Percentiles rank a stretch among this genome's conserved stretches.
These are phyloP conservation scores for Sporothrix brasiliensis DNA, from an alignment of 2,329 filamentous ascomycete genomes.

Conservation along the genomic window DNA sequence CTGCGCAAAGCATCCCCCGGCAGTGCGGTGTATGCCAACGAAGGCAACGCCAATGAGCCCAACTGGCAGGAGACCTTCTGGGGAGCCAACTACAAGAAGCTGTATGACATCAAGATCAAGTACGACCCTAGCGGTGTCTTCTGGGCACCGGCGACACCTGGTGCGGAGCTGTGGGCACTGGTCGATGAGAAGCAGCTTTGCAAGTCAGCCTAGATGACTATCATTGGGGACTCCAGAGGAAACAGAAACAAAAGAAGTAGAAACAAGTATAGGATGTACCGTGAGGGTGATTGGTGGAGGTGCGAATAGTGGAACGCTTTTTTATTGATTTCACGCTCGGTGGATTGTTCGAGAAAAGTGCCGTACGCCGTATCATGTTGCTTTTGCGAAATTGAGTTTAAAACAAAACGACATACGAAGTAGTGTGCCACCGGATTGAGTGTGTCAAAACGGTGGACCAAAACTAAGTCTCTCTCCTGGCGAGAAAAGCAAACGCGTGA, in stretches of 20 bases:
- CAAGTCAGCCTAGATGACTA: background rate
- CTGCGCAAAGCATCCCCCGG: conserved; percentile 29
- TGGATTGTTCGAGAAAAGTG: background rate
- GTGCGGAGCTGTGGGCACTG: conserved; percentile 35
- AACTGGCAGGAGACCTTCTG: conserved; percentile 37
- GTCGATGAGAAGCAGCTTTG: conserved; percentile 27
- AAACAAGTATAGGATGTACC: background rate
- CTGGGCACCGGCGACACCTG: conserved; percentile 33
- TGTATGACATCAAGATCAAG: conserved; percentile 36
- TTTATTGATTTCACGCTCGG: background rate
- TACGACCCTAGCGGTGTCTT: conserved; percentile 39
- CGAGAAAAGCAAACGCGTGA: too few species aligned
- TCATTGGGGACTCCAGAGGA: background rate
- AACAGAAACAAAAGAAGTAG: background rate
- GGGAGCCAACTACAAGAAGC: conserved; percentile 34
- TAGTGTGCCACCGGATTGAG: too few species aligned
- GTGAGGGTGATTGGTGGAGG: background rate
- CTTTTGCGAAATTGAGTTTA: background rate
- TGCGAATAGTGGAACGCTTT: background rate
- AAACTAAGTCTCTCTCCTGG: too few species aligned
- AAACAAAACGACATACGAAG: too few species aligned
- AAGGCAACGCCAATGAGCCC: conserved; percentile 36
- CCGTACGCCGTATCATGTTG: background rate
- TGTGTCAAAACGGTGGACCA: too few species aligned
- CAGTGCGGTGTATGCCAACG: conserved; percentile 32